Conservation (phyloP, 2,329 filamentous ascomycete species). For the Phialophora chinensis region DNA sequence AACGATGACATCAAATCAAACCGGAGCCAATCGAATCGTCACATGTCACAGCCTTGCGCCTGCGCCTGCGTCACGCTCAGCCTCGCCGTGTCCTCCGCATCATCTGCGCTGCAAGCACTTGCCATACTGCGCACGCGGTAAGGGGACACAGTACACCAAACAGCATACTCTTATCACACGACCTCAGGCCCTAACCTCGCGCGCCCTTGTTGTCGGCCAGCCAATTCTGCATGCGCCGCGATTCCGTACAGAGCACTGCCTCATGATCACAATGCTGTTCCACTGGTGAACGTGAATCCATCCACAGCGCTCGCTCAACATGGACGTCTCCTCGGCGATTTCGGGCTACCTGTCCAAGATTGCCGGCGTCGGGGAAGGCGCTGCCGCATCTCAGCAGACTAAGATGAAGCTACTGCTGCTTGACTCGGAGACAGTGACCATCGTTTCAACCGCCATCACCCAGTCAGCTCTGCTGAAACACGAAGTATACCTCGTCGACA, state of each 20-base stretch:
- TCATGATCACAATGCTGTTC: conserved; percentile 1
- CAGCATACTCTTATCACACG: neutral
- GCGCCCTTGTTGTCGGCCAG: neutral
- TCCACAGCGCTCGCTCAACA: conserved; percentile 48
- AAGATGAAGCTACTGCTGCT: conserved; percentile 99
- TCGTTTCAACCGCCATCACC: conserved; percentile 92
- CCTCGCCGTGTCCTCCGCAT: conserved; percentile 1
- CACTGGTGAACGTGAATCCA: neutral
- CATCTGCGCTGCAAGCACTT: neutral
- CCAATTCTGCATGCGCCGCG: neutral
- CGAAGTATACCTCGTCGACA: conserved; percentile 97
- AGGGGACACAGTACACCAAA: neutral
- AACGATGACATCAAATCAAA: conserved; percentile 8
- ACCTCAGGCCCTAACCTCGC: neutral
- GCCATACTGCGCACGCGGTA: neutral
- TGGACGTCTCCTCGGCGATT: conserved; percentile 94
- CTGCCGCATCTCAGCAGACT: conserved; percentile 67
- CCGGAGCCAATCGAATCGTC: conserved; percentile 1
- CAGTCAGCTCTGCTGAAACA: conserved; percentile 94
- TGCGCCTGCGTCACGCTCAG: neutral
- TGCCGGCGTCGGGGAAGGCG: conserved; percentile 79
- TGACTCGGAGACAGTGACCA: conserved; percentile 90
- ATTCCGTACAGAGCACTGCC: neutral
- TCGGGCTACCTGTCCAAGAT: conserved; percentile 97
- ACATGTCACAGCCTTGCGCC: conserved; percentile 7